Evolutionary conservation across 176 grass and related monocot species (phyloP).

Genomic region (Raddia distichophylla): DNA sequence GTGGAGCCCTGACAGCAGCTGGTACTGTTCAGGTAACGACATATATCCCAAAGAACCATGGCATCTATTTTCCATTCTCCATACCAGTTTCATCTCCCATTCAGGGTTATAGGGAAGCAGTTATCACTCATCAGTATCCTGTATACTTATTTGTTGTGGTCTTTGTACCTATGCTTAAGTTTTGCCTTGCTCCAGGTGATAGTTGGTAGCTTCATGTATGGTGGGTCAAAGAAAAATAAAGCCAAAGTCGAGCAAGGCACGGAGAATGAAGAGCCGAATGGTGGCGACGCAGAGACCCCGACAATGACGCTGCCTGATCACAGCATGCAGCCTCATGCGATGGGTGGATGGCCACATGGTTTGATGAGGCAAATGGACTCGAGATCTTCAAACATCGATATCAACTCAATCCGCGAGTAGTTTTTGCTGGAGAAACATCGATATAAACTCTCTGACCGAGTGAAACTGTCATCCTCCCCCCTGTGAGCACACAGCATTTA

Average conservation of each 20-base stretch:
- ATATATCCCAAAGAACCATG: background rate
- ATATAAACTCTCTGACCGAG: constrained; percentile 15
- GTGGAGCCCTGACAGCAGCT: constrained; percentile 74
- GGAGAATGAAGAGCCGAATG: constrained; percentile 41
- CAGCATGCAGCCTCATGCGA: constrained; percentile 36
- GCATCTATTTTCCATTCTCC: background rate
- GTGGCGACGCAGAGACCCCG: constrained; percentile 30
- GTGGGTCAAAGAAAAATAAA: constrained; percentile 68
- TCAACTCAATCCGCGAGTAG: constrained; percentile 63
- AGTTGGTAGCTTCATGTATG: constrained; percentile 79
- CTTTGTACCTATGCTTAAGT: background rate
- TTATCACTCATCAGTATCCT: background rate
- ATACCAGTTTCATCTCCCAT: background rate
- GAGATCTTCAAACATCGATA: constrained; percentile 51
- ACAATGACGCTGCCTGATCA: constrained; percentile 18
- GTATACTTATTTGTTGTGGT: background rate
- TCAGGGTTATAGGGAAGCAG: background rate
- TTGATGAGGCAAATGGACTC: constrained; percentile 65
- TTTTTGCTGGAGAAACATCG: background rate
- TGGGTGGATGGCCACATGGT: constrained; percentile 51
- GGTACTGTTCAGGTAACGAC: constrained; percentile 80
- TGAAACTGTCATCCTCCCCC: background rate
- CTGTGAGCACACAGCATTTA: background rate
- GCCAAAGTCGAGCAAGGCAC: constrained; percentile 37
- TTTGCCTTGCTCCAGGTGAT: constrained; percentile 49